These are phyloP conservation scores for Saccharomyces uvarum DNA, from an alignment of 1,139 yeast genomes.

Conservation along the genomic window DNA sequence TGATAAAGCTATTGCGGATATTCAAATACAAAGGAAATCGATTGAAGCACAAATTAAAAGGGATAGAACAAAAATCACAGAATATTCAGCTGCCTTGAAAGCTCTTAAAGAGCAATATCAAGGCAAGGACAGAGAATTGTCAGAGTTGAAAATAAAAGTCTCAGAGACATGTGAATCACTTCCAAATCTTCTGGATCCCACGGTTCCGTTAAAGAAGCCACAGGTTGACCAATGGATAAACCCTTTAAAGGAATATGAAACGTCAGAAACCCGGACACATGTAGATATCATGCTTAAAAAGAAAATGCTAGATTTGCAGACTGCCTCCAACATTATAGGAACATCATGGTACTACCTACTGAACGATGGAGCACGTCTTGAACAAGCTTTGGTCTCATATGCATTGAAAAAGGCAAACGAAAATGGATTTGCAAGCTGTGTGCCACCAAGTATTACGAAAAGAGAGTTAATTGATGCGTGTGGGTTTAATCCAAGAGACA, in stretches of 20 bases:
- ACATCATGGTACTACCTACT: slow-evolving; percentile 81
- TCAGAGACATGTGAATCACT: slow-evolving; percentile 39
- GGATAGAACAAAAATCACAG: slow-evolving; percentile 14
- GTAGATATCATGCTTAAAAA: slow-evolving; percentile 40
- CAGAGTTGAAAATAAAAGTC: slow-evolving; percentile 35
- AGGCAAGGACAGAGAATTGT: slow-evolving; percentile 18
- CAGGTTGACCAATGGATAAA: slow-evolving; percentile 47
- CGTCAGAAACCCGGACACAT: slow-evolving; percentile 46
- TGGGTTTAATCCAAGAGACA: slow-evolving; percentile 92
- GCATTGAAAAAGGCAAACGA: slow-evolving; percentile 59
- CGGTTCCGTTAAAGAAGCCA: slow-evolving; percentile 41
- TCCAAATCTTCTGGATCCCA: slow-evolving; percentile 59
- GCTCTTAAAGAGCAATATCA: slow-evolving; percentile 24
- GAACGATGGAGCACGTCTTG: slow-evolving; percentile 83
- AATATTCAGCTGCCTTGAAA: slow-evolving; percentile 17
- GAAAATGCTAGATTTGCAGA: slow-evolving; percentile 53
- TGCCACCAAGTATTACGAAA: slow-evolving; percentile 83
- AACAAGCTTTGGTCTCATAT: slow-evolving; percentile 81
- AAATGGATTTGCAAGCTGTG: slow-evolving; percentile 60
- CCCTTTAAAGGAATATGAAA: slow-evolving; percentile 27
- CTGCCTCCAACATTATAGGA: slow-evolving; percentile 74
- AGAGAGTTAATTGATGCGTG: slow-evolving; percentile 76
- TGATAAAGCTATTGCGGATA: slow-evolving; percentile 20
- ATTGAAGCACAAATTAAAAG: slow-evolving; percentile 25
- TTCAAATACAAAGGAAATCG: slow-evolving; percentile 28